phyloP scores from a whole-genome alignment of 2,329 filamentous ascomycete species.

The Spiromastix sp. region DNA sequence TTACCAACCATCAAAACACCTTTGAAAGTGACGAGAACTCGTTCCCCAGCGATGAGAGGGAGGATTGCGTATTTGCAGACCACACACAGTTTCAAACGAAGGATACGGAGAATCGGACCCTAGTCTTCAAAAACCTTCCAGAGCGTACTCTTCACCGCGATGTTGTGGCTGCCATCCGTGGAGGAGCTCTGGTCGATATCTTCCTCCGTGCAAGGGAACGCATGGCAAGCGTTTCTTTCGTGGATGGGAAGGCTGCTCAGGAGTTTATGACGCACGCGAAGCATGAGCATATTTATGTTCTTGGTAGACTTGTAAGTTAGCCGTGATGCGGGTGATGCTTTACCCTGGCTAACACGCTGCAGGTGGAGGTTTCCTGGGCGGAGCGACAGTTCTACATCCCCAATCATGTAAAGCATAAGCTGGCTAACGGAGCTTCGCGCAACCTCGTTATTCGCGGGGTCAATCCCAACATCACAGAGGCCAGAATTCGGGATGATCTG shows the following conservation, averaged over 20 bases:
- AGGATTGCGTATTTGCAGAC: conserved; percentile 10
- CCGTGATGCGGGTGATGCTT: not conserved
- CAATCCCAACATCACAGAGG: conserved; percentile 49
- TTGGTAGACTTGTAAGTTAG: conserved; percentile 51
- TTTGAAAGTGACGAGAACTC: conserved; percentile 18
- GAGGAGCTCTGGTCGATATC: conserved; percentile 61
- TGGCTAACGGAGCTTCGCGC: conserved; percentile 57
- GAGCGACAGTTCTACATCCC: conserved; percentile 59
- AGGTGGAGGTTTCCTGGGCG: conserved; percentile 62
- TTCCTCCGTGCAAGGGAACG: conserved; percentile 51
- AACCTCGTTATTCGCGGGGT: conserved; percentile 61
- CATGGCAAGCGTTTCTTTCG: conserved; percentile 58
- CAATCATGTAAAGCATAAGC: conserved; percentile 53
- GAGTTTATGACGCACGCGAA: conserved; percentile 57
- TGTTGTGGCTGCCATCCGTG: conserved; percentile 53
- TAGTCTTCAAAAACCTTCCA: conserved; percentile 54
- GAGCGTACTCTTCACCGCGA: conserved; percentile 55
- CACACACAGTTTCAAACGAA: conserved; percentile 12
- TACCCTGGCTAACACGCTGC: conserved; percentile 9
- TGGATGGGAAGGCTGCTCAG: conserved; percentile 51
- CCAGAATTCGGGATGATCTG: conserved; percentile 58
- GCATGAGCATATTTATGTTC: conserved; percentile 57
- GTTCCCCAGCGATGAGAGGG: conserved; percentile 17
- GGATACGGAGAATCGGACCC: conserved; percentile 18
- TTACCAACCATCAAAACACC: conserved; percentile 7